Evolutionary conservation across 2,329 filamentous ascomycete species (phyloP), one percentile per base, ranked within the genome.

Genomic region (Penicillium sp.): DNA sequence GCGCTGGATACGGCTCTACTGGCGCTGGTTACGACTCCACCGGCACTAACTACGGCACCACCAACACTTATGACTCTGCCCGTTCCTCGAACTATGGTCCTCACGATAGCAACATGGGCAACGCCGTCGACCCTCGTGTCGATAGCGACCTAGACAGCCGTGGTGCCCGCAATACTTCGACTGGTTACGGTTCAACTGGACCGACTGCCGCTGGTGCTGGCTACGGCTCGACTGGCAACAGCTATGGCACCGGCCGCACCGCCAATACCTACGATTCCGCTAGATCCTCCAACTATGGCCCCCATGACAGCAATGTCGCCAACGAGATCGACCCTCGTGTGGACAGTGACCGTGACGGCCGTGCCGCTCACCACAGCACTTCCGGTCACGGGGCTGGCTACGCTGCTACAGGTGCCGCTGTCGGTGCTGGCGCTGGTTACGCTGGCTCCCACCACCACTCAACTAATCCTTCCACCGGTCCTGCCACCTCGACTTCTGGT

Each of bases 271-370:
- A 60, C 55, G 49, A 55, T n/a, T 54, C 57, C 11, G n/a, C 16
- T 27, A 19, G 35, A 2, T 64, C 60, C 8, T 59, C 62, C 47
- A 64, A 62, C 58, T 43, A 62, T 35, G 62, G 60, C 10, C 60
- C 62, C 27, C 60, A 62, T 9, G 46, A 42, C 39, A 61, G 56
- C 54, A 64, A 59, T 16, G 5, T 53, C 5, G 56, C 54, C 26
- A 63, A 62, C 31, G 19, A 51, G 10, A 42, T 29, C 19, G 61
- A 63, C 14, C 61, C 59, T 4, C 61, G 61, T 3, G 37, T 63
- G 10, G 61, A 63, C 51, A 63, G 59, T 29, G 59, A 59, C 27
- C 60, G 46, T 22, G 49, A 56, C 2, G 46, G 42, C 47, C 45
- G 31, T 27, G 35, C 54, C 29, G 19, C 37, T 8, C 22, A 54